phyloP scores from a whole-genome alignment of 2,329 filamentous ascomycete genomes.

The Fonsecaea monophora region DNA sequence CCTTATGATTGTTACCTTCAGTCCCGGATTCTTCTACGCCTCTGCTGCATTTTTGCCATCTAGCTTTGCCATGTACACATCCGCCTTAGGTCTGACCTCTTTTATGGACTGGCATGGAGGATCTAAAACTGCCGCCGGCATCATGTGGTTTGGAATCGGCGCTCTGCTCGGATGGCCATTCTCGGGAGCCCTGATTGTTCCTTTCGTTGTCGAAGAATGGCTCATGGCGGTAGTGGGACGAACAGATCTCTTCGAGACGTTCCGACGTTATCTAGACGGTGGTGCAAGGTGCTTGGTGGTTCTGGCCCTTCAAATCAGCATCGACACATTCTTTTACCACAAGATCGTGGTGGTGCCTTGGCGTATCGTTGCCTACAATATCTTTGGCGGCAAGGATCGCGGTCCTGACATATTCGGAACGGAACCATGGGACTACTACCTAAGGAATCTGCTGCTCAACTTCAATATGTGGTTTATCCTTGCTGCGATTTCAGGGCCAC shows the following conservation, averaged over 20 bases:
- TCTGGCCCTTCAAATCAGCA: constrained; percentile 69
- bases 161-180: constrained; percentile 95
- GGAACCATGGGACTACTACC: constrained; percentile 96
- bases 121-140: constrained; percentile 78
- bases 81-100: constrained; percentile 81
- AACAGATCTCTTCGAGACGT: constrained; percentile 65
- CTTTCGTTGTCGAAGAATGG: constrained; percentile 80
- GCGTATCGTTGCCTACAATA: constrained; percentile 96
- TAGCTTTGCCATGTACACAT: constrained; percentile 95
- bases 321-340: constrained; percentile 87
- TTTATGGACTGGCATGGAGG: constrained; percentile 91
- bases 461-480: constrained; percentile 95
- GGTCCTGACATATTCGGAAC: constrained; percentile 94
- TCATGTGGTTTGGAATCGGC: constrained; percentile 88
- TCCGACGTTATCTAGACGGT: constrained; percentile 71
- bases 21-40: constrained; percentile 92
- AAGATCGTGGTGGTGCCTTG: constrained; percentile 78
- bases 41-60: constrained; percentile 87
- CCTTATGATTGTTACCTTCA: constrained; percentile 75
- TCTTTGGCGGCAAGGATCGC: constrained; percentile 77
- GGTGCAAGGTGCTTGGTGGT: constrained; percentile 69
- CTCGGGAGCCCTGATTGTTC: constrained; percentile 78
- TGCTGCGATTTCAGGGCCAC: constrained; percentile 74
- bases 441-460: constrained; percentile 88
- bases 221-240: constrained; percentile 58